Evolutionary conservation across 495 filamentous ascomycete genomes (phyloP).

Genomic region (Penicillium nucicola): DNA sequence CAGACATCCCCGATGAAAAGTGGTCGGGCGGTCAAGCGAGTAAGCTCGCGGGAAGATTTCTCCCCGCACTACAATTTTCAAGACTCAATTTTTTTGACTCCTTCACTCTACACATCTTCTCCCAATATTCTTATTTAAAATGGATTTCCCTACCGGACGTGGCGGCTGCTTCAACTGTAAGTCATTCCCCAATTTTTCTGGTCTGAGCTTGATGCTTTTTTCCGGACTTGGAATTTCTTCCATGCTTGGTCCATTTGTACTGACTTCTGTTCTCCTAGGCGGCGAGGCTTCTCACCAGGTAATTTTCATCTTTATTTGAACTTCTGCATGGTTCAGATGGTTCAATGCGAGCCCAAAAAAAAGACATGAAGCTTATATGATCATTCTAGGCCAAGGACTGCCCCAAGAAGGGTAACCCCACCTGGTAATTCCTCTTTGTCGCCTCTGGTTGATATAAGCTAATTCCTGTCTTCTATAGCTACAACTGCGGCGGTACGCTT

Average conservation of each 20-base stretch:
- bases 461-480: constrained; percentile 43
- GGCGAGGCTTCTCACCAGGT: constrained; percentile 74
- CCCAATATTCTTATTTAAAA: constrained; percentile 22
- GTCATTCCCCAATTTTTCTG: constrained; percentile 32
- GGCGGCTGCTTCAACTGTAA: constrained; percentile 81
- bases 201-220: constrained; percentile 7
- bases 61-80: constrained; percentile 38
- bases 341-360: not conserved
- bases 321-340: not conserved
- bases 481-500: constrained; percentile 73
- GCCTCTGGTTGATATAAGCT: constrained; percentile 18
- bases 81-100: constrained; percentile 17
- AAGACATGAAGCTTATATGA: constrained; percentile 7
- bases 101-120: constrained; percentile 15
- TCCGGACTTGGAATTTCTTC: not conserved
- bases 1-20: too few relatives aligned
- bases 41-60: constrained; percentile 26
- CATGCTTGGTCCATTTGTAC: constrained; percentile 11
- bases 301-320: constrained; percentile 20
- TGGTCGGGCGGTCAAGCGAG: constrained; percentile 7
- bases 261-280: constrained; percentile 47
- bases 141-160: constrained; percentile 50
- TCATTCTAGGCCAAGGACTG: constrained; percentile 77
- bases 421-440: constrained; percentile 59
- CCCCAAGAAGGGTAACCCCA: constrained; percentile 87